Percentiles rank a stretch among this genome's conserved stretches.
phyloP scores from a whole-genome alignment of 208 protist genomes.

The Phytomonas serpens region DNA sequence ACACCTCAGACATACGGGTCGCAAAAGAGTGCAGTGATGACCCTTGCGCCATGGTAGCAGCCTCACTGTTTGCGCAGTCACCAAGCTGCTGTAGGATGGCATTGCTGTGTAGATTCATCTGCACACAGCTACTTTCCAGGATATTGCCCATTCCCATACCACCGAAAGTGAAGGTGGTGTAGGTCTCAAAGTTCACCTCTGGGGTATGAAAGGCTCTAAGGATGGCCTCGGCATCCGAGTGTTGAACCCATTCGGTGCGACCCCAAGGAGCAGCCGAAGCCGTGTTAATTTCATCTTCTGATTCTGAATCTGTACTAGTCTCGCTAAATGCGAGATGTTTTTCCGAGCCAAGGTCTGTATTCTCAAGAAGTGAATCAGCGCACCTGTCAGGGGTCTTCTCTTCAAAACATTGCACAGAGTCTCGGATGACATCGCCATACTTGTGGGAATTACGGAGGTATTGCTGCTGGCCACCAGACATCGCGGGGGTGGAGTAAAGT shows the following conservation, averaged over 20 bases:
- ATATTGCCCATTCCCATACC: constrained; percentile 49
- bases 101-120: constrained; percentile 48
- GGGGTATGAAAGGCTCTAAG: constrained; percentile 61
- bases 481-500: not conserved
- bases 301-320: not conserved
- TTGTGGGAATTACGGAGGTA: not conserved
- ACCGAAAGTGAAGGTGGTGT: constrained; percentile 53
- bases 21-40: constrained; percentile 45
- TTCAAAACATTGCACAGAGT: not conserved
- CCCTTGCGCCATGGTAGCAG: constrained; percentile 35
- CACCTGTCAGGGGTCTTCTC: not conserved
- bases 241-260: not conserved
- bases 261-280: not conserved
- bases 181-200: constrained; percentile 31
- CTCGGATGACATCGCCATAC: not conserved
- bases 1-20: constrained; percentile 39
- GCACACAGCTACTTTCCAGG: constrained; percentile 57
- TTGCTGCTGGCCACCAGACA: not conserved
- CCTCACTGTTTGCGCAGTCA: constrained; percentile 41
- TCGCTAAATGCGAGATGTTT: not conserved
- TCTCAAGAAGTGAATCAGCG: not conserved
- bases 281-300: not conserved
- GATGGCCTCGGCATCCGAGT: constrained; percentile 11
- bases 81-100: constrained; percentile 56
- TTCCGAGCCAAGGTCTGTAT: not conserved